Percentiles rank a stretch among this genome's conserved stretches.
Evolutionary conservation across 345 rosid species (phyloP).

Genomic region (Fremontodendron californicum): DNA sequence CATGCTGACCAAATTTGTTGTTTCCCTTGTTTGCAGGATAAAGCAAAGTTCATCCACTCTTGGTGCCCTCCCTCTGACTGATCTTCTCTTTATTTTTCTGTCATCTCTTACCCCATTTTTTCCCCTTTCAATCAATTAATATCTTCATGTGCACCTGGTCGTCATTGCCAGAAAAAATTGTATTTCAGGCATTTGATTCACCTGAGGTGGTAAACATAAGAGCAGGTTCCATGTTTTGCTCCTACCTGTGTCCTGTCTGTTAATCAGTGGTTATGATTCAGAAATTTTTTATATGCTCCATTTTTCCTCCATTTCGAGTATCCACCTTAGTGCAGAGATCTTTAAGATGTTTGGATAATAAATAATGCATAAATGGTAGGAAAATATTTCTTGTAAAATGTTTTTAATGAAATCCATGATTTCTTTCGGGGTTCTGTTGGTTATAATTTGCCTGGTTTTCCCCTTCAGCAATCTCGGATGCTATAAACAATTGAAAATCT

Average conservation of each 20-base stretch:
- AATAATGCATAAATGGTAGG: slow-evolving; percentile 9
- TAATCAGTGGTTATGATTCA: slow-evolving; percentile 11
- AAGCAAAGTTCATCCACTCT: slow-evolving; percentile 22
- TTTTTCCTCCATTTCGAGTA: slow-evolving; percentile 7
- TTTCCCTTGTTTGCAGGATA: slow-evolving; percentile 21
- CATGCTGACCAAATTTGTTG: slow-evolving; percentile 20
- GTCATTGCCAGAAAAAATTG: slow-evolving; percentile 35
- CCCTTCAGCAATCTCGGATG: background rate
- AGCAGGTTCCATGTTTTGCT: slow-evolving; percentile 22
- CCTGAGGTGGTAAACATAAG: slow-evolving; percentile 65
- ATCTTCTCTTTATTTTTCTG: slow-evolving; percentile 22
- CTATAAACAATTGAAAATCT: too few species aligned
- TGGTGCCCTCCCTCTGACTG: slow-evolving; percentile 17
- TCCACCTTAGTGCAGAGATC: slow-evolving; percentile 1
- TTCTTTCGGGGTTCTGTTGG: background rate
- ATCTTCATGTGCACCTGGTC: slow-evolving; percentile 60
- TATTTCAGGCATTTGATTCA: slow-evolving; percentile 43
- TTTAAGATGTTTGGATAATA: slow-evolving; percentile 19
- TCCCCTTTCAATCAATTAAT: slow-evolving; percentile 25
- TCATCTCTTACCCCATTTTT: slow-evolving; percentile 14
- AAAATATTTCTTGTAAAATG: slow-evolving; percentile 24
- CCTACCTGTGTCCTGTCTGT: slow-evolving; percentile 19
- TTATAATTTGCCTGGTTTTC: background rate
- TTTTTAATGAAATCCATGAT: slow-evolving; percentile 13
- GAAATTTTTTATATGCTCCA: background rate